phyloP scores from a whole-genome alignment of 768 basidiomycete species.

The Glaciozyma antarctica region DNA sequence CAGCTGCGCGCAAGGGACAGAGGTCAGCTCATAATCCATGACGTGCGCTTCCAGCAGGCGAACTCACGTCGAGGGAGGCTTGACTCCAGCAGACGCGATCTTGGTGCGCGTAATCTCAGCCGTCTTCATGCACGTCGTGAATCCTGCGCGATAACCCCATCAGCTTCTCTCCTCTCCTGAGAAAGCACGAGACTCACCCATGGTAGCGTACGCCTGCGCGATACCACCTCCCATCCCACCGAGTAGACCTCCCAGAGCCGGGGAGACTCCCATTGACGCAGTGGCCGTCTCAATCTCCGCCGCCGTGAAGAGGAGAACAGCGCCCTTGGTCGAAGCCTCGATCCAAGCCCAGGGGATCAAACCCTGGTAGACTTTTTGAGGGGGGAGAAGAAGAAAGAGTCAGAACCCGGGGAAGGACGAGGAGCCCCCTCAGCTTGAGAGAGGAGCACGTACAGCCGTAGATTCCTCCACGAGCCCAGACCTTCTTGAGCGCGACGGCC shows the following conservation, averaged over 20 bases:
- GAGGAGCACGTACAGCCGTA: slow-evolving; percentile 47
- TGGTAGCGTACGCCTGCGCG: slow-evolving; percentile 97
- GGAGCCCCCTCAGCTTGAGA: no score
- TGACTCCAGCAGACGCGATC: slow-evolving; percentile 68
- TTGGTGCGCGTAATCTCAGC: slow-evolving; percentile 94
- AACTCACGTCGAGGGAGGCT: slow-evolving; percentile 51
- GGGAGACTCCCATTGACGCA: slow-evolving; percentile 58
- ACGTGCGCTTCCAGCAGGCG: background rate
- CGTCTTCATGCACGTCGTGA: slow-evolving; percentile 99
- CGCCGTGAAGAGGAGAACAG: slow-evolving; percentile 87
- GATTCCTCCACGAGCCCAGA: slow-evolving; percentile 85
- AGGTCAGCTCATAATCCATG: background rate
- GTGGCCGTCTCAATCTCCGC: slow-evolving; percentile 78
- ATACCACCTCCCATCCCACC: slow-evolving; percentile 98
- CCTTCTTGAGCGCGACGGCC: slow-evolving; percentile 68
- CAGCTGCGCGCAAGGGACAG: slow-evolving; percentile 49
- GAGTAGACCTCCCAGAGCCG: slow-evolving; percentile 73
- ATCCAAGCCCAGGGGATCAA: slow-evolving; percentile 99
- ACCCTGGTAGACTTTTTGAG: slow-evolving; percentile 82
- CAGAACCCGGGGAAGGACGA: background rate
- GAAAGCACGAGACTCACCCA: slow-evolving; percentile 55
- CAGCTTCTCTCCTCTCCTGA: no score
- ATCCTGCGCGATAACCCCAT: slow-evolving; percentile 42
- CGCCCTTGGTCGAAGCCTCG: slow-evolving; percentile 97
- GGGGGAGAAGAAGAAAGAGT: background rate